A percentile compares a stretch with the other conserved stretches of the same genome.
phyloP scores from a whole-genome alignment of 108 stramenopile species.

The Fistulifera solaris region DNA sequence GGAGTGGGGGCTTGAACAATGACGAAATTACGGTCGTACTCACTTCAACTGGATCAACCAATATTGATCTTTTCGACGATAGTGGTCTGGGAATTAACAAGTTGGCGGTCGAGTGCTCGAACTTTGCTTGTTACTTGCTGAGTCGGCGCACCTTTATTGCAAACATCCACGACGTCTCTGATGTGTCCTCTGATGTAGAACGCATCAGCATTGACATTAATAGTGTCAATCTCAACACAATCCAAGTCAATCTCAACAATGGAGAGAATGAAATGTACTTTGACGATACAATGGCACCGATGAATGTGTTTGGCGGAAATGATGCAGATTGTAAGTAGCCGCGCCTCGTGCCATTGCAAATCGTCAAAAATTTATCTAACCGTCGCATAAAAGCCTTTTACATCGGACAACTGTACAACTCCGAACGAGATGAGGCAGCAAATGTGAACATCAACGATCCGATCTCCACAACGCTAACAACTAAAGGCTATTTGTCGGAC shows the following conservation, averaged over 20 bases:
- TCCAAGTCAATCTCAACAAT: constrained; percentile 16
- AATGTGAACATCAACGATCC: constrained; percentile 15
- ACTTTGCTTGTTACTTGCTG: constrained; percentile 18
- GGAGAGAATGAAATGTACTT: constrained; percentile 28
- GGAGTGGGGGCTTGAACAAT: constrained; percentile 21
- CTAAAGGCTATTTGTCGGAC: constrained; percentile 25
- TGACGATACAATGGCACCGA: constrained; percentile 25
- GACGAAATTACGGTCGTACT: constrained; percentile 16
- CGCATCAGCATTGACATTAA: constrained; percentile 15
- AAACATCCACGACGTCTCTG: constrained; percentile 18
- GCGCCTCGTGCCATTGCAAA: no score
- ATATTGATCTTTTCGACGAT: constrained; percentile 24
- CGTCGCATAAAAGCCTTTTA: neutral
- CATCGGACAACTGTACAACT: constrained; percentile 23
- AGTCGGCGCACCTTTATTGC: constrained; percentile 26
- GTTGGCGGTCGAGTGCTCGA: constrained; percentile 17
- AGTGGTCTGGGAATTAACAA: constrained; percentile 6
- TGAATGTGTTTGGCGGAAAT: neutral
- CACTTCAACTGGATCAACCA: constrained; percentile 16
- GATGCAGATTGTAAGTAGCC: no score
- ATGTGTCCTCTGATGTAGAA: constrained; percentile 10
- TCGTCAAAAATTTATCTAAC: constrained; percentile 1
- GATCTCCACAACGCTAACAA: constrained; percentile 24
- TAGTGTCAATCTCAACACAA: neutral
- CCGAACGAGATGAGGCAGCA: constrained; percentile 11